Evolutionary conservation across 1,139 yeast species (phyloP).

Genomic region (Insectozyma bohioensis): DNA sequence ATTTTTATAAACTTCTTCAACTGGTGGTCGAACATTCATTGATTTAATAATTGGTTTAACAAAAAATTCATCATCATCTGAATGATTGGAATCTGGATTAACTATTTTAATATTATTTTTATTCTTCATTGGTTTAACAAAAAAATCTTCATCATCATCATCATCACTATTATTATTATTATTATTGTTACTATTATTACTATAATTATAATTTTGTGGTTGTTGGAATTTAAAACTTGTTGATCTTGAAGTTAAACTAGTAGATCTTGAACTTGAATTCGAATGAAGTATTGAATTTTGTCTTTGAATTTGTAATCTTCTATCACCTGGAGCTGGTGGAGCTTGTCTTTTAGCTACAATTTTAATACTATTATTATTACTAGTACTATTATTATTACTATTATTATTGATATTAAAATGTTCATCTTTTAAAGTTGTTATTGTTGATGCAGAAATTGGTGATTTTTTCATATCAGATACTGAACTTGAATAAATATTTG

Average conservation of each 20-base stretch:
- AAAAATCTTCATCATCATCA: constrained; percentile 52
- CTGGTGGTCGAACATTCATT: constrained; percentile 80
- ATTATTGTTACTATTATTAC: constrained; percentile 4
- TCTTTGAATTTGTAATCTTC: constrained; percentile 15
- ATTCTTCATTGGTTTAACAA: constrained; percentile 51
- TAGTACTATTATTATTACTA: too few species aligned
- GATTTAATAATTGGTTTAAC: constrained; percentile 23
- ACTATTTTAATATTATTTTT: constrained; percentile 6
- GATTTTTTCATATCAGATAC: constrained; percentile 33
- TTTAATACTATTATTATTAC: constrained; percentile 1
- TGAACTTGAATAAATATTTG: constrained; percentile 45
- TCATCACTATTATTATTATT: constrained; percentile 19
- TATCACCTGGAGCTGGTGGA: constrained; percentile 62
- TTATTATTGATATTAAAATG: too few species aligned
- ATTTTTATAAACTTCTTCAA: constrained; percentile 89
- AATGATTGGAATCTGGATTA: constrained; percentile 14
- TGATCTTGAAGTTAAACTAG: constrained; percentile 7
- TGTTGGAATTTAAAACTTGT: too few species aligned
- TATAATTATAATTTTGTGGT: too few species aligned
- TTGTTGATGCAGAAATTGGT: constrained; percentile 42
- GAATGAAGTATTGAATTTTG: too few species aligned
- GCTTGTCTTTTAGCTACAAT: constrained; percentile 69
- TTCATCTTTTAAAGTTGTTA: constrained; percentile 33
- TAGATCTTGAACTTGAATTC: too few species aligned
- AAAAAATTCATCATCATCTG: constrained; percentile 27